Evolutionary conservation across 139 green algal species (phyloP), one percentile per base, ranked within the genome.

Genomic region (Coccomyxa sp.): DNA sequence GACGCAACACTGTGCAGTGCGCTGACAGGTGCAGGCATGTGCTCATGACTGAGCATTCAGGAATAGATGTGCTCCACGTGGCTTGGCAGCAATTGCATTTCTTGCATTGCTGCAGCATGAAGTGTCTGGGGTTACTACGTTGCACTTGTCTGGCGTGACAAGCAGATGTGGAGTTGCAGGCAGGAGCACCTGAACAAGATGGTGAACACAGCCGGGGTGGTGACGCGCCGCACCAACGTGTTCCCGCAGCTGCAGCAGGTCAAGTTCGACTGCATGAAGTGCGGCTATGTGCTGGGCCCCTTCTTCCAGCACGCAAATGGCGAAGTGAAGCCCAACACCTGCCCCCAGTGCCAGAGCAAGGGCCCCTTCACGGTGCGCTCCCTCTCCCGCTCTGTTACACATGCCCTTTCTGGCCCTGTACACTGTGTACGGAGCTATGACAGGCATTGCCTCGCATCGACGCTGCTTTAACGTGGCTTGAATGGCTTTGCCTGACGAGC

Each of bases 231-330:
- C 77, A 98, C 94, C 6, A 92, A 95, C 38, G 95, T 99, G 40
- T 99, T 98, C 89, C 96, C 97, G 6, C 96, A 99, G 94, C 90
- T 99, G 72, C 83, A 90, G 69, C 68, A 91, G 40, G 87, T 98
- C n/a, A 91, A 90, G 79, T 99, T 92, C 85, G 91, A 97, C 85
- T 99, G 97, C 88, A 70, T 69, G 29, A 91, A 90, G 82, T 99
- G 97, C 84, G 89, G 91, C 9, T 89, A 91, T 75, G 54, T 94
- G 50, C 82, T 98, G 70, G 97, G 96, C 0, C 97, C 97, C 27
- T 98, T 98, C 85, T 89, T 90, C 72, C 89, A 94, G 82, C 86
- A 85, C n/a, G 79, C 77, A 1, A 79, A 88, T 39, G 73, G 55
- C 29, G 94, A 98, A 83, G 81, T 98, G 72, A 94, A 93, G 80